phyloP scores from a whole-genome alignment of 768 basidiomycete genomes.

The Dioszegia aurantiaca region DNA sequence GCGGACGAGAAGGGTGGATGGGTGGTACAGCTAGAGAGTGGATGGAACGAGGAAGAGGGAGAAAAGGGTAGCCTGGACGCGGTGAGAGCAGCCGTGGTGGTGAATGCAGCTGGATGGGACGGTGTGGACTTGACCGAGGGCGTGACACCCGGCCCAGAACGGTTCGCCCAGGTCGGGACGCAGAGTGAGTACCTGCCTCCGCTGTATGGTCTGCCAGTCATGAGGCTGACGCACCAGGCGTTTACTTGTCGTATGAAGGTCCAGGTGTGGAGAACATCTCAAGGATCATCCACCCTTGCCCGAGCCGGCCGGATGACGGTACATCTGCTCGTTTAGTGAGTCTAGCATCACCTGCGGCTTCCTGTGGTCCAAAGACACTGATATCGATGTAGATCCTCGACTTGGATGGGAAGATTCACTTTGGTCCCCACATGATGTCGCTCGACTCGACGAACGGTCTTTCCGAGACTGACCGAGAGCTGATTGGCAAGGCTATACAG shows the following conservation, averaged over 20 bases:
- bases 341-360: constrained; percentile 4
- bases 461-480: constrained; percentile 36
- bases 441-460: constrained; percentile 56
- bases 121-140: constrained; percentile 38
- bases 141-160: constrained; percentile 26
- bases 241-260: constrained; percentile 84
- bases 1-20: constrained; percentile 63
- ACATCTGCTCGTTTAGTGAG: constrained; percentile 77
- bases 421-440: constrained; percentile 93
- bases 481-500: constrained; percentile 68
- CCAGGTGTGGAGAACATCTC: constrained; percentile 66
- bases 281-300: constrained; percentile 88
- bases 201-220: neutral
- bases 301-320: constrained; percentile 66
- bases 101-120: constrained; percentile 62
- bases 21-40: constrained; percentile 78
- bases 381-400: constrained; percentile 58
- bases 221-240: constrained; percentile 34
- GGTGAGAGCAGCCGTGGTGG: constrained; percentile 68
- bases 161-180: constrained; percentile 28
- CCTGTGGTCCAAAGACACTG: neutral
- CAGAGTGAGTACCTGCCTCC: constrained; percentile 34
- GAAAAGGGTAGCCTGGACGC: constrained; percentile 58
- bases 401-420: constrained; percentile 75
- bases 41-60: constrained; percentile 50